These are phyloP conservation scores for Phytophthora uliginosa DNA, from an alignment of 352 stramenopile species.

Conservation along the genomic window DNA sequence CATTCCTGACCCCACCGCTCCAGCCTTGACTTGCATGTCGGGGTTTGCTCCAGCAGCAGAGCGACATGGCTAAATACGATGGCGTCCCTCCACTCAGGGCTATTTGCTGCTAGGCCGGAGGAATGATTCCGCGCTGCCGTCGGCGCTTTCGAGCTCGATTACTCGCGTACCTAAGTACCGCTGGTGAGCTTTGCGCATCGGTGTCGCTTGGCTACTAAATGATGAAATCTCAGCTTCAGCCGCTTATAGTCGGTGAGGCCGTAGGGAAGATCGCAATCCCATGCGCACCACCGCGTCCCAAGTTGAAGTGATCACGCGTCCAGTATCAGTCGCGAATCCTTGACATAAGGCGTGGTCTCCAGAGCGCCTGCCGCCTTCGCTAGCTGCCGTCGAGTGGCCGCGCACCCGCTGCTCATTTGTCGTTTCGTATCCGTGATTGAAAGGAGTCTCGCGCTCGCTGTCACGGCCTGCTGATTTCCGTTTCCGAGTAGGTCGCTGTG, in stretches of 20 bases:
- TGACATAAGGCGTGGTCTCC: background rate
- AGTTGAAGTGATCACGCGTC: slow-evolving; percentile 8
- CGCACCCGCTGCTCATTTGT: slow-evolving; percentile 1
- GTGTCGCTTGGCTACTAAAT: background rate
- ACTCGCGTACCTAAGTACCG: slow-evolving; percentile 37
- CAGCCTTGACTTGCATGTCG: background rate
- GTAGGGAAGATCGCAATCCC: slow-evolving; percentile 10
- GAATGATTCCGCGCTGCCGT: slow-evolving; percentile 35
- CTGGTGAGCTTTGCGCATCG: slow-evolving; percentile 33
- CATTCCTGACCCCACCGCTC: slow-evolving; percentile 1
- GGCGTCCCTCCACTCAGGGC: background rate
- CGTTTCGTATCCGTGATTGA: slow-evolving; percentile 8
- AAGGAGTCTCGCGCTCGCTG: background rate
- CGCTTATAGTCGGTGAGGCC: background rate
- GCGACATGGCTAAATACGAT: background rate
- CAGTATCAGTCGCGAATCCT: slow-evolving; percentile 2
- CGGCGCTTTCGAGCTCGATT: slow-evolving; percentile 14
- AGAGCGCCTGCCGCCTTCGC: too few relatives aligned
- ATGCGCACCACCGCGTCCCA: slow-evolving; percentile 1
- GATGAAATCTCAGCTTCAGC: background rate
- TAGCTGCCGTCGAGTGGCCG: background rate
- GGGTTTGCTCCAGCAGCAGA: background rate
- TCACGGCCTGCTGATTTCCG: background rate
- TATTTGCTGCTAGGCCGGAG: slow-evolving; percentile 27
- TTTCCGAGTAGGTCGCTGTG: background rate